Evolutionary conservation across 495 filamentous ascomycete species (phyloP).

Genomic region (Elasticomyces elasticus): DNA sequence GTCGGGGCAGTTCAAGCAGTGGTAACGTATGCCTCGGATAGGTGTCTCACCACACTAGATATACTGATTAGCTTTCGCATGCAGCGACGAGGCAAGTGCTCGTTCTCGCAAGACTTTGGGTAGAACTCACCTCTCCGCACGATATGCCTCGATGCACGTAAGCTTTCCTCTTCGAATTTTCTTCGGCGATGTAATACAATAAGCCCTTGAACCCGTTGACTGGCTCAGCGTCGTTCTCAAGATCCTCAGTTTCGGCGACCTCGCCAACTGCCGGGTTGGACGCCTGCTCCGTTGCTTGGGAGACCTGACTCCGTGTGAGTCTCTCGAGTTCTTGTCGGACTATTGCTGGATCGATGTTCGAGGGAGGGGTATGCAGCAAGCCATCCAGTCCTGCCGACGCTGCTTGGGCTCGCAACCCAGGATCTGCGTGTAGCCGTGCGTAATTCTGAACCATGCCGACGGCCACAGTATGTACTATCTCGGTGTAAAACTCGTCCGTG

Average conservation of each 20-base stretch:
- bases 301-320: background rate
- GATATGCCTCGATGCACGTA: conserved; percentile 90
- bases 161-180: conserved; percentile 70
- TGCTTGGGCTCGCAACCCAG: background rate
- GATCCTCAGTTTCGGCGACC: conserved; percentile 9
- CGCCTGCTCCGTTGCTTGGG: background rate
- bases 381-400: background rate
- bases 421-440: background rate
- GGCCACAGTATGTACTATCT: background rate
- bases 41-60: background rate
- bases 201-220: conserved; percentile 32
- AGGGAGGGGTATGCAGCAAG: background rate
- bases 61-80: too few relatives aligned
- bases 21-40: conserved; percentile 15
- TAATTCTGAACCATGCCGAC: background rate
- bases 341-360: background rate
- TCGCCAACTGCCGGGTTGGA: background rate
- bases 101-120: conserved; percentile 57
- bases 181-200: conserved; percentile 42
- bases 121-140: too few relatives aligned
- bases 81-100: background rate
- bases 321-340: background rate
- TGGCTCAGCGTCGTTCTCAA: conserved; percentile 29
- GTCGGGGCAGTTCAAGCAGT: conserved; percentile 42
- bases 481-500: background rate